Conservation (phyloP, 768 basidiomycete genomes). For the Astraeus odoratus region DNA sequence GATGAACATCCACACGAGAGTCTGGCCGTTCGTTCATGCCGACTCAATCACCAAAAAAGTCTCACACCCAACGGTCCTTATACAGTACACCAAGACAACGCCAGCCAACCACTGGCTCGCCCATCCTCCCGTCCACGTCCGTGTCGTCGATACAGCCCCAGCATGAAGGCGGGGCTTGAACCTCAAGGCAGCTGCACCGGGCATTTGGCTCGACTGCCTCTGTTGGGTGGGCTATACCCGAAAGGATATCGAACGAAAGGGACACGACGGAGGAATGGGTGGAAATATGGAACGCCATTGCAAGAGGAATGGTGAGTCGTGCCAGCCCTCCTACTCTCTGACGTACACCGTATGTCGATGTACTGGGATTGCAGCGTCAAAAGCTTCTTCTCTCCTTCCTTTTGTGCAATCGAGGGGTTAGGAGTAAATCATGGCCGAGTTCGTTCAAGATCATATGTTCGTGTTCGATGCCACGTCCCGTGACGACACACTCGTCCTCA, state of each 20-base stretch:
- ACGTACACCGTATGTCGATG: background rate
- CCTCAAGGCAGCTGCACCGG: conserved; percentile 66
- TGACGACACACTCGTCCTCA: conserved; percentile 51
- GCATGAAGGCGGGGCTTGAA: conserved; percentile 56
- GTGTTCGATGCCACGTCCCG: conserved; percentile 49
- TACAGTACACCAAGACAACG: conserved; percentile 66
- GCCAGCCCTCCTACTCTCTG: background rate
- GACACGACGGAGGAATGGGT: conserved; percentile 56
- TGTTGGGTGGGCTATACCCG: conserved; percentile 72
- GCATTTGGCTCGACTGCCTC: conserved; percentile 58
- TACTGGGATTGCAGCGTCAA: conserved; percentile 2
- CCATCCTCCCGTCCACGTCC: conserved; percentile 34
- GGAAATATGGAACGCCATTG: conserved; percentile 59
- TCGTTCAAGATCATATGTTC: conserved; percentile 78
- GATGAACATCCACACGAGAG: too few species aligned
- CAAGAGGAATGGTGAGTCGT: conserved; percentile 55
- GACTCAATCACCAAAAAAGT: conserved; percentile 27
- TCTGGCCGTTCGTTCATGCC: conserved; percentile 23
- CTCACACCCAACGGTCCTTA: conserved; percentile 1
- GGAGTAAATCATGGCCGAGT: conserved; percentile 59
- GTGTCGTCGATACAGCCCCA: conserved; percentile 35
- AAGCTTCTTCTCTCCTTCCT: conserved; percentile 82
- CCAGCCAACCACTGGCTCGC: conserved; percentile 38
- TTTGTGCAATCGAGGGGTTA: conserved; percentile 46
- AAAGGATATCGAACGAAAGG: conserved; percentile 52